phyloP scores from a whole-genome alignment of 2,329 filamentous ascomycete genomes.

The Grosmannia huntii region DNA sequence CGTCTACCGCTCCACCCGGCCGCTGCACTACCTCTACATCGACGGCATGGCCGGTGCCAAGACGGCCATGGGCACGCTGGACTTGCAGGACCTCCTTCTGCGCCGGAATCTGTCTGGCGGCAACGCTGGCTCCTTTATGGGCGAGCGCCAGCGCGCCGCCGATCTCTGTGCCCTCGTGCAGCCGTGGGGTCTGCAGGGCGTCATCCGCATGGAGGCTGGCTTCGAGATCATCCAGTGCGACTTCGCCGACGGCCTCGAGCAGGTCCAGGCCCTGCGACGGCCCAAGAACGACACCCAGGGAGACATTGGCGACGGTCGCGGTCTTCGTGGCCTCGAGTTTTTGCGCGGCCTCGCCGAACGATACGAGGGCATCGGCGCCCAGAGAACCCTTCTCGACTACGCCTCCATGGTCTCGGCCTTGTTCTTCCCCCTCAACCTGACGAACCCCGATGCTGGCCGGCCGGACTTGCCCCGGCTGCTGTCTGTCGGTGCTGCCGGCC shows the following conservation, averaged over 20 bases:
- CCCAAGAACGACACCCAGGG: background rate
- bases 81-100: slow-evolving; percentile 48
- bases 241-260: slow-evolving; percentile 3
- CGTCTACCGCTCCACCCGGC: slow-evolving; percentile 45
- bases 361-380: slow-evolving; percentile 1
- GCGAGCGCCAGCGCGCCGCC: background rate
- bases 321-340: background rate
- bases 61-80: slow-evolving; percentile 51
- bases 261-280: slow-evolving; percentile 1
- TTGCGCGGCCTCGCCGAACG: background rate
- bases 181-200: slow-evolving; percentile 1
- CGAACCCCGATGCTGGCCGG: background rate
- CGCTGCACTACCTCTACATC: slow-evolving; percentile 50
- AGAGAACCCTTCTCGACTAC: slow-evolving; percentile 1
- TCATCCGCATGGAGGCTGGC: slow-evolving; percentile 5
- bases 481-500: background rate
- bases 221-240: slow-evolving; percentile 6
- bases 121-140: background rate
- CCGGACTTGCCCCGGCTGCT: background rate
- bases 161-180: background rate
- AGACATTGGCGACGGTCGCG: background rate
- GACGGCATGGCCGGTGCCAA: slow-evolving; percentile 31
- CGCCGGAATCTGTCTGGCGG: background rate
- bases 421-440: slow-evolving; percentile 4
- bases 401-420: slow-evolving; percentile 3